Percentiles rank a stretch among this genome's conserved stretches.
Evolutionary conservation across 441 rosid species (phyloP).

Genomic region (Syzygium syzygioides): DNA sequence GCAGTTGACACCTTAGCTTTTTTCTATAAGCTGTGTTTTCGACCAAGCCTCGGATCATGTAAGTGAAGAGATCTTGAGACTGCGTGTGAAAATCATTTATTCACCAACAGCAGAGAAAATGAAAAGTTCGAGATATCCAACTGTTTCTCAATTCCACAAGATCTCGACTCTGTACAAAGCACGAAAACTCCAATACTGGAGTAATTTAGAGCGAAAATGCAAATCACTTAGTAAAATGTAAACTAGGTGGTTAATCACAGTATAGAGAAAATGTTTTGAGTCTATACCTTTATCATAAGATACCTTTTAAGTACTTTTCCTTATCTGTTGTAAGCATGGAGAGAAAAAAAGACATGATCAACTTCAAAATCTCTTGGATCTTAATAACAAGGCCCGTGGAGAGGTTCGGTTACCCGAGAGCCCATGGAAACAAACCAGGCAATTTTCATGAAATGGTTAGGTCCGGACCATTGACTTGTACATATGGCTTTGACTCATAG

Average conservation of each 20-base stretch:
- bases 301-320: background rate
- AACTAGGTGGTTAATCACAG: background rate
- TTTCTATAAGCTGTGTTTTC: background rate
- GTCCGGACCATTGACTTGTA: accelerated
- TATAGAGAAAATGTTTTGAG: background rate
- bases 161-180: background rate
- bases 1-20: background rate
- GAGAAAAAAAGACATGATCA: background rate
- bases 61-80: background rate
- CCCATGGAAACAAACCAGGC: background rate
- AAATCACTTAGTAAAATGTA: background rate
- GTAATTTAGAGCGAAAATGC: background rate
- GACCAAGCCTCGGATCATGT: background rate
- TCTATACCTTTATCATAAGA: background rate
- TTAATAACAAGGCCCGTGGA: background rate
- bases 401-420: background rate
- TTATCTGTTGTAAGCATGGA: background rate
- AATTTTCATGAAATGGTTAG: background rate
- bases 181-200: background rate
- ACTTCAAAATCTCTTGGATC: background rate
- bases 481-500: accelerated
- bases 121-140: background rate
- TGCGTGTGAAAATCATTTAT: background rate
- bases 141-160: background rate
- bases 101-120: background rate